phyloP scores from a whole-genome alignment of 345 rosid genomes.

The Pistacia atlantica region DNA sequence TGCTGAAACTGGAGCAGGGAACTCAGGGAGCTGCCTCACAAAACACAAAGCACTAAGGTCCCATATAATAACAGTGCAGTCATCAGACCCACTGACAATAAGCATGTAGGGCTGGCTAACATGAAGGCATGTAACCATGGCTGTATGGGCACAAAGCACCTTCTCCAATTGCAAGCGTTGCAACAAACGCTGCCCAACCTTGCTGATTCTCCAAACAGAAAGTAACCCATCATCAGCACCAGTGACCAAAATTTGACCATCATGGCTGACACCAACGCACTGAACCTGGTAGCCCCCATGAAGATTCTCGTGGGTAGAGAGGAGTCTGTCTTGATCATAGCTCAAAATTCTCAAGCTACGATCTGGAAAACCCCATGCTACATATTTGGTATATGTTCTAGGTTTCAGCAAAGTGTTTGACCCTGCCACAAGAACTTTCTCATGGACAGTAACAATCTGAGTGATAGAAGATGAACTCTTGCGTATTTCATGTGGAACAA shows the following conservation, averaged over 20 bases:
- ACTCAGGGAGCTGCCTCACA: conserved; percentile 86
- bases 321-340: conserved; percentile 94
- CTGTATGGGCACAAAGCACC: conserved; percentile 82
- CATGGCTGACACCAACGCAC: conserved; percentile 86
- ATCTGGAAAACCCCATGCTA: conserved; percentile 97
- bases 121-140: conserved; percentile 82
- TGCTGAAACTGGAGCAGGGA: conserved; percentile 88
- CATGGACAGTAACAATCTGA: conserved; percentile 77
- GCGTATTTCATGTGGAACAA: conserved; percentile 86
- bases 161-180: conserved; percentile 70
- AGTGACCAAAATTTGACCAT: conserved; percentile 87
- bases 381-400: conserved; percentile 79
- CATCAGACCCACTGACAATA: conserved; percentile 94
- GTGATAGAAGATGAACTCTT: conserved; percentile 69
- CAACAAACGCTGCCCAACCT: conserved; percentile 60
- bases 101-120: conserved; percentile 98
- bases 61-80: conserved; percentile 93
- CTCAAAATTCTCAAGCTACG: conserved; percentile 93
- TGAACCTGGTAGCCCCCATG: conserved; percentile 93
- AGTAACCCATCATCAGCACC: conserved; percentile 95
- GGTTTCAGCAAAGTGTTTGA: conserved; percentile 82
- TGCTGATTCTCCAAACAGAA: conserved; percentile 86
- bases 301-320: conserved; percentile 96
- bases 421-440: conserved; percentile 83
- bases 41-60: conserved; percentile 89